phyloP scores from a whole-genome alignment of 495 filamentous ascomycete genomes.

The Tuber aestivum region DNA sequence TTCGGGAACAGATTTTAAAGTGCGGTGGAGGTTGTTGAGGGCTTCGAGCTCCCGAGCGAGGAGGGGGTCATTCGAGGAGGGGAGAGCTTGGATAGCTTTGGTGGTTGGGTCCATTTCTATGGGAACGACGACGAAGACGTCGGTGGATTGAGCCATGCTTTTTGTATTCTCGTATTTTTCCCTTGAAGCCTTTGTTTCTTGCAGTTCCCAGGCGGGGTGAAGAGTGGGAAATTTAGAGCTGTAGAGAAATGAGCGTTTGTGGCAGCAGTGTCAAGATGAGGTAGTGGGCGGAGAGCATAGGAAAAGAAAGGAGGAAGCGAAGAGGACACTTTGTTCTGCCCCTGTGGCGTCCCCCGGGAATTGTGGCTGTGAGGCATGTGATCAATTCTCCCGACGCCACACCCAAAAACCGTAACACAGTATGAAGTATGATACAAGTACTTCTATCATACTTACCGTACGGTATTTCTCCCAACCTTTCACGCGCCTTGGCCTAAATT shows the following conservation, averaged over 20 bases:
- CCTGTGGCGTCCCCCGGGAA: neutral
- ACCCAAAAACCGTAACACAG: neutral
- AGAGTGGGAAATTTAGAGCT: neutral
- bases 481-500: neutral
- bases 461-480: neutral
- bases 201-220: neutral
- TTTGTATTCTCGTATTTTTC: neutral
- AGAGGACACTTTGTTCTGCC: constrained; percentile 31
- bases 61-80: constrained; percentile 44
- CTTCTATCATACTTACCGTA: too few species aligned
- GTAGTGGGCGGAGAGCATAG: neutral
- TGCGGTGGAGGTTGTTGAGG: constrained; percentile 68
- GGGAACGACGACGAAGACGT: constrained; percentile 78
- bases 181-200: neutral
- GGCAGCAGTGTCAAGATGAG: neutral
- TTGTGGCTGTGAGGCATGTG: constrained; percentile 19
- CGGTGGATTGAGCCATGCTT: constrained; percentile 40
- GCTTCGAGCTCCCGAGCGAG: constrained; percentile 60
- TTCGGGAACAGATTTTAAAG: constrained; percentile 46
- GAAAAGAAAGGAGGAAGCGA: neutral
- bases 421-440: too few species aligned
- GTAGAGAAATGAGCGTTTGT: neutral
- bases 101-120: constrained; percentile 68
- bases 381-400: neutral
- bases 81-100: constrained; percentile 55